Evolutionary conservation across 202 grass and related monocot genomes (phyloP).

Genomic region (Panicum virgatum): DNA sequence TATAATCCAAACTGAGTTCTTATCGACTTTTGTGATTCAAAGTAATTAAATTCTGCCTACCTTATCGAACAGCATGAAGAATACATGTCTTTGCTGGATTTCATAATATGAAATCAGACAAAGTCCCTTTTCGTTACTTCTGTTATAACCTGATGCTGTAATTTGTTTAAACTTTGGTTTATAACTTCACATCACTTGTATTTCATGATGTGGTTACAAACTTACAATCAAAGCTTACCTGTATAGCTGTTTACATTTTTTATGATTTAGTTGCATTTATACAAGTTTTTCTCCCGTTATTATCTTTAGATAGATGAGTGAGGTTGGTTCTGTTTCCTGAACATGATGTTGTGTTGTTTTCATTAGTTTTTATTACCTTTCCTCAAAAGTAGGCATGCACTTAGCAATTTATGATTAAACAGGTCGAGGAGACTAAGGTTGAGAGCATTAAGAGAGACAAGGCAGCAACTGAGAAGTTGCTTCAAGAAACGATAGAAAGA

Average conservation of each 20-base stretch:
- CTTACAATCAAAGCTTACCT: background rate
- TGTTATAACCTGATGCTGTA: background rate
- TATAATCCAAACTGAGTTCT: background rate
- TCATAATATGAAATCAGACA: background rate
- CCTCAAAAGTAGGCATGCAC: background rate
- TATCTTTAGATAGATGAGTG: slow-evolving; percentile 8
- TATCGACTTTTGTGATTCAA: slow-evolving; percentile 10
- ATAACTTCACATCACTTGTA: background rate
- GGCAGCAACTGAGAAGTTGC: slow-evolving; percentile 81
- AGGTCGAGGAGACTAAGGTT: slow-evolving; percentile 98
- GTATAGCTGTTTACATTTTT: slow-evolving; percentile 2
- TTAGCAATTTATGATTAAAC: slow-evolving; percentile 41
- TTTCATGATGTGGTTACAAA: background rate
- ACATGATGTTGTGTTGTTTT: background rate
- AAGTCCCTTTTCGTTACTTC: background rate
- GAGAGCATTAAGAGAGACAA: slow-evolving; percentile 98
- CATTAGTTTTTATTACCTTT: slow-evolving; percentile 20
- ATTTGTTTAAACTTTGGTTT: slow-evolving; percentile 8
- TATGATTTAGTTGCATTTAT: slow-evolving; percentile 26
- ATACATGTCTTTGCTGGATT: slow-evolving; percentile 18
- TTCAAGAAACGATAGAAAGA: slow-evolving; percentile 99
- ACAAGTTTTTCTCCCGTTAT: background rate
- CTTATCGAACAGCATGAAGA: slow-evolving; percentile 13
- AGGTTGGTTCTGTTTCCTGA: slow-evolving; percentile 20
- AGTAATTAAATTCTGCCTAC: slow-evolving; percentile 2